Percentiles rank a stretch among this genome's conserved stretches.
These are phyloP conservation scores for Akebia trifoliata DNA, from an alignment of 164 flowering plant species.

Conservation along the genomic window DNA sequence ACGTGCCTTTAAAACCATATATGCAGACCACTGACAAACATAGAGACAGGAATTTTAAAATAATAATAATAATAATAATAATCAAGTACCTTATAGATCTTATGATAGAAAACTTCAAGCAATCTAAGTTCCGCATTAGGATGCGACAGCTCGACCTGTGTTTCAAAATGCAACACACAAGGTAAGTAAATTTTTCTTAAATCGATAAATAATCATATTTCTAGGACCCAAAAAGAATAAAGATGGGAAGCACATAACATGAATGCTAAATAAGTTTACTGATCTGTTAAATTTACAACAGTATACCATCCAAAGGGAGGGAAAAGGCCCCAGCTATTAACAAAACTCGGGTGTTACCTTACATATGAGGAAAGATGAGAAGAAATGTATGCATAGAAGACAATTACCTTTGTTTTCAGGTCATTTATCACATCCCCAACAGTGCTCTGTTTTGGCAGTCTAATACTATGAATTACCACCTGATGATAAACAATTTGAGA, in stretches of 20 bases:
- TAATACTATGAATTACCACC: constrained; percentile 74
- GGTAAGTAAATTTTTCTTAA: background rate
- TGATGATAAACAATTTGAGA: constrained; percentile 26
- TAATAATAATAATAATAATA: too few species aligned
- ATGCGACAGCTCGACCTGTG: constrained; percentile 92
- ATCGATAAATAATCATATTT: too few species aligned
- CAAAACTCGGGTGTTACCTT: background rate
- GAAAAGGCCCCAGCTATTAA: background rate
- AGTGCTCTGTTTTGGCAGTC: constrained; percentile 88
- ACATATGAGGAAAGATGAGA: background rate
- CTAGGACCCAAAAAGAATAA: background rate
- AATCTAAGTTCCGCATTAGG: constrained; percentile 88
- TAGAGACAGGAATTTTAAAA: too few species aligned
- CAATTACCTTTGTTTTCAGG: constrained; percentile 64
- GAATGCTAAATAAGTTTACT: background rate
- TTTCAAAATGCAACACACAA: constrained; percentile 8
- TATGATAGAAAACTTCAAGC: constrained; percentile 96
- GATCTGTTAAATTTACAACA: background rate
- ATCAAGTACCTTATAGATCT: constrained; percentile 94
- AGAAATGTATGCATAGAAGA: background rate
- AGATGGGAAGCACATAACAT: background rate
- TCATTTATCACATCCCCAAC: constrained; percentile 86
- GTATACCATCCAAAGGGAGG: too few species aligned
- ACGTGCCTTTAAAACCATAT: too few species aligned
- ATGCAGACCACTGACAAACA: too few species aligned